Evolutionary conservation across 805 yeast genomes (phyloP).

Genomic region (Candida railenensis): DNA sequence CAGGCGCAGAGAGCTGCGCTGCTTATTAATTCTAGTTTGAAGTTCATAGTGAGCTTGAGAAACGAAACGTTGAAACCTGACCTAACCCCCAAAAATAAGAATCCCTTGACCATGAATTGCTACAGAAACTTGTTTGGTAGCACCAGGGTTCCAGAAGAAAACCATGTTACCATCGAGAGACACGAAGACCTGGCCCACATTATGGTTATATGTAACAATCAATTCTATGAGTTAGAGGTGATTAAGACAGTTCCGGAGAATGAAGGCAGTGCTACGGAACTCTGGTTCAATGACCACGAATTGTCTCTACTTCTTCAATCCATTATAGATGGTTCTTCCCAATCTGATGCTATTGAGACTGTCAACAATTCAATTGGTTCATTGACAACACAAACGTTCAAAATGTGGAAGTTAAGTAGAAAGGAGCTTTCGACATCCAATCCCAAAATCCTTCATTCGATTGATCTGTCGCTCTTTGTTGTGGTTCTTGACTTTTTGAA

Average conservation of each 20-base stretch:
- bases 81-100: slow-evolving; percentile 46
- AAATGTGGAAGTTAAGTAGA: slow-evolving; percentile 49
- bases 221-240: slow-evolving; percentile 50
- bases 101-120: slow-evolving; percentile 65
- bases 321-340: slow-evolving; percentile 39
- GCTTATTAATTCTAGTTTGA: slow-evolving; percentile 61
- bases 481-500: slow-evolving; percentile 48
- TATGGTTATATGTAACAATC: slow-evolving; percentile 49
- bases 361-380: slow-evolving; percentile 51
- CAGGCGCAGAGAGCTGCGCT: slow-evolving; percentile 71
- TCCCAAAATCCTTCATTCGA: slow-evolving; percentile 28
- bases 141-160: slow-evolving; percentile 47
- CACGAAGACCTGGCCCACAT: slow-evolving; percentile 46
- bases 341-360: slow-evolving; percentile 34
- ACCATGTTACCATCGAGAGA: slow-evolving; percentile 39
- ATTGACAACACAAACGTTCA: slow-evolving; percentile 52
- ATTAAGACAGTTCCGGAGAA: slow-evolving; percentile 28
- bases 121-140: slow-evolving; percentile 69
- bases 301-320: slow-evolving; percentile 42
- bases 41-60: slow-evolving; percentile 62
- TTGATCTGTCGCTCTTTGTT: slow-evolving; percentile 53
- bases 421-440: slow-evolving; percentile 40
- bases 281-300: slow-evolving; percentile 57
- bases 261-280: slow-evolving; percentile 21
- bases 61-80: slow-evolving; percentile 57